phyloP scores from a whole-genome alignment of 1,284 basidiomycete species.

The Anthracocystis walkeri region DNA sequence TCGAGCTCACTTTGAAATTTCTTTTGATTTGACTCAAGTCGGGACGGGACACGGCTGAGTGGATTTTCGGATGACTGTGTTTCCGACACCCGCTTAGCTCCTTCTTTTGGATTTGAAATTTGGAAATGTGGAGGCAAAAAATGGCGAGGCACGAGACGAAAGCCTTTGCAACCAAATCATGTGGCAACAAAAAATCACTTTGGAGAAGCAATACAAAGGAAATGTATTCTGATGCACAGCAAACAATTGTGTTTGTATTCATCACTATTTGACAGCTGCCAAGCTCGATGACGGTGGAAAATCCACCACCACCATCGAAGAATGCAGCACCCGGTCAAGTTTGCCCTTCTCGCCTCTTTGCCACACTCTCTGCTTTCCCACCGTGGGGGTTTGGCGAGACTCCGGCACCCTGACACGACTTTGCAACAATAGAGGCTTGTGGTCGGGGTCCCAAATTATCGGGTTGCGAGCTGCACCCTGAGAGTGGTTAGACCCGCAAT shows the following conservation, averaged over 20 bases:
- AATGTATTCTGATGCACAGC: background rate
- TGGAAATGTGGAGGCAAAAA: background rate
- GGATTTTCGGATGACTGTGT: no score
- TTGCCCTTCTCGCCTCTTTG: background rate
- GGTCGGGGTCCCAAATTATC: background rate
- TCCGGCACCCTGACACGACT: background rate
- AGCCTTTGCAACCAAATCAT: no score
- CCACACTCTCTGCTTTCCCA: background rate
- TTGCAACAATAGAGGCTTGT: background rate
- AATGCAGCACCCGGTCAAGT: constrained; percentile 19
- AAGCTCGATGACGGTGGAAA: constrained; percentile 33
- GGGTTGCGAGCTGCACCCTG: constrained; percentile 6
- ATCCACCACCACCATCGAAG: constrained; percentile 16
- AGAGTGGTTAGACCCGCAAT: background rate
- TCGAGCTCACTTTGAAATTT: no score
- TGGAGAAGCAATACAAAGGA: background rate
- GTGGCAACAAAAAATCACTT: background rate
- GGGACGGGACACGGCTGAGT: no score
- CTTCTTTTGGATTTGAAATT: background rate
- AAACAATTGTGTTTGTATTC: background rate
- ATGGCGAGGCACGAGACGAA: no score
- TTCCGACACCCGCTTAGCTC: no score
- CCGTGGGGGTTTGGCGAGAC: background rate
- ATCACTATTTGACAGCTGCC: constrained; percentile 35
- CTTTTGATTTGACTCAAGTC: no score